Evolutionary conservation across 306 rosid genomes (phyloP).

Genomic region (cucumber (Cucumis sativus)): DNA sequence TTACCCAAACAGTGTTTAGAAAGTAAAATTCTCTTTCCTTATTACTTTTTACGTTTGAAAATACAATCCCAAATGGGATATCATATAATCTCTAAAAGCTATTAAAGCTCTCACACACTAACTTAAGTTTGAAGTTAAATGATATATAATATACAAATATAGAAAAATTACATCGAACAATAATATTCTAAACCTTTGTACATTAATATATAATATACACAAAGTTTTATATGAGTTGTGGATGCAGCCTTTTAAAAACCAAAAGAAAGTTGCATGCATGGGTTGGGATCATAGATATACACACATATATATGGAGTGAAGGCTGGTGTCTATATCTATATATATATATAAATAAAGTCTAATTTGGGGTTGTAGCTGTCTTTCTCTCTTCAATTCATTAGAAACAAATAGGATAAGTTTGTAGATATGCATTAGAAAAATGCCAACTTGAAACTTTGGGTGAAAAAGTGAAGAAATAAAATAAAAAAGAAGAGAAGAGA

Average conservation of each 20-base stretch:
- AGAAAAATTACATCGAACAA: background rate
- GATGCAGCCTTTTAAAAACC: slow-evolving; percentile 58
- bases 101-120: background rate
- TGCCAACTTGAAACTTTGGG: slow-evolving; percentile 4
- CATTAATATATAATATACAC: slow-evolving; percentile 35
- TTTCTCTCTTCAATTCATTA: background rate
- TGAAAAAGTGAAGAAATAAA: background rate
- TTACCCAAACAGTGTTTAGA: too few species aligned
- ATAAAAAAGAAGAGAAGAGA: slow-evolving; percentile 11
- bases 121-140: background rate
- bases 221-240: slow-evolving; percentile 44
- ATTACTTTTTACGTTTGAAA: too few species aligned
- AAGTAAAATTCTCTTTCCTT: too few species aligned
- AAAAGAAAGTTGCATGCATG: slow-evolving; percentile 55
- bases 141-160: background rate
- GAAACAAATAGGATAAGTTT: background rate
- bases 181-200: background rate
- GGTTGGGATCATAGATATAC: slow-evolving; percentile 1
- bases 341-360: background rate
- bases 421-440: background rate
- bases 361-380: background rate
- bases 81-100: background rate
- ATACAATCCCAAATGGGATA: background rate
- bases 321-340: too few species aligned
- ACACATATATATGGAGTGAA: too few species aligned